Conservation (phyloP, 2,329 filamentous ascomycete species). For the Penicillium sp. region DNA sequence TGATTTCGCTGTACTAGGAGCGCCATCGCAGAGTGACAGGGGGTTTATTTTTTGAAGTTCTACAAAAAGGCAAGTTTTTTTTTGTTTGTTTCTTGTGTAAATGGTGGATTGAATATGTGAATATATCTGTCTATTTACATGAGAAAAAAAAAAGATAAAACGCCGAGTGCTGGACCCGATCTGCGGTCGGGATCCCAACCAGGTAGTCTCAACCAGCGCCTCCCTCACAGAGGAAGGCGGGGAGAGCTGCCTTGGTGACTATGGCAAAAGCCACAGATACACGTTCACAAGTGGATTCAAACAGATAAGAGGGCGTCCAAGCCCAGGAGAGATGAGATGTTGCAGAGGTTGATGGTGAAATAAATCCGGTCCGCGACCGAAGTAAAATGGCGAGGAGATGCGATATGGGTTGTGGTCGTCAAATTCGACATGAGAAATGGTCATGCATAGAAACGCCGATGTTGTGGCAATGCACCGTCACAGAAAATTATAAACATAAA, state of each 20-base stretch:
- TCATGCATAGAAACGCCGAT: conserved; percentile 13
- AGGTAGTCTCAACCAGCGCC: conserved; percentile 17
- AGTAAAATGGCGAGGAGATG: neutral
- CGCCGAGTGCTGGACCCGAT: neutral
- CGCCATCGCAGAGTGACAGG: no score
- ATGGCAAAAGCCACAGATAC: neutral
- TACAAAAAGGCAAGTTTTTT: neutral
- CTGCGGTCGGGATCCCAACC: conserved; percentile 13
- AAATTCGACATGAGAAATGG: no score
- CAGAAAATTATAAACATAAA: conserved; percentile 2
- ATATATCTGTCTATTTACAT: conserved; percentile 1
- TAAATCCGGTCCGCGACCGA: conserved; percentile 4
- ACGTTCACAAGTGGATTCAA: no score
- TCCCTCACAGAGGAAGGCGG: conserved; percentile 4
- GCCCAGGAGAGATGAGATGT: conserved; percentile 2
- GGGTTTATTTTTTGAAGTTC: no score
- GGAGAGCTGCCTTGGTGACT: conserved; percentile 14
- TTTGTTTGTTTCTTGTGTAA: neutral
- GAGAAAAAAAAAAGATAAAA: neutral
- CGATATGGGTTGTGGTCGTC: no score
- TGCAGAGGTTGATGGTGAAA: conserved; percentile 2
- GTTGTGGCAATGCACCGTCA: conserved; percentile 8
- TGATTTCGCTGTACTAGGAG: no score
- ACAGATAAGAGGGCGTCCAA: no score
- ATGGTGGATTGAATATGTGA: neutral